phyloP scores from a whole-genome alignment of 352 stramenopile genomes.

The Globisporangium echinulatum region DNA sequence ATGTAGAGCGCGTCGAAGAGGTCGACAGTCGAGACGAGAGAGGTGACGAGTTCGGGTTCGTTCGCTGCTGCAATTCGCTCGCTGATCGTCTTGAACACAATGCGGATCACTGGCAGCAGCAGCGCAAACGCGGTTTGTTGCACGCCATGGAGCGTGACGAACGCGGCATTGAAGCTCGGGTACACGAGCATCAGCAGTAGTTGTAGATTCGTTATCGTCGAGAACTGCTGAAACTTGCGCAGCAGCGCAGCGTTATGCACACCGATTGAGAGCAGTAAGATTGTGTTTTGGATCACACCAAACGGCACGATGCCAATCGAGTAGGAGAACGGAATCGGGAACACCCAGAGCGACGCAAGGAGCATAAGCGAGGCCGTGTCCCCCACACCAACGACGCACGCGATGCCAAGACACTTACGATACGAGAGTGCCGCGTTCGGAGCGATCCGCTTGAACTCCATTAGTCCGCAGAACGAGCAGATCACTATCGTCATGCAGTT shows the following conservation, averaged over 20 bases:
- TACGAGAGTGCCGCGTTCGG: too few relatives aligned
- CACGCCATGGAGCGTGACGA: slow-evolving; percentile 3
- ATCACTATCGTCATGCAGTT: too few relatives aligned
- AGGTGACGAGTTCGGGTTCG: background rate
- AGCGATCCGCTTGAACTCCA: too few relatives aligned
- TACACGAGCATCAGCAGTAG: background rate
- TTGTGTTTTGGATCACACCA: background rate
- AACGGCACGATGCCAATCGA: background rate
- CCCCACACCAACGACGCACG: too few relatives aligned
- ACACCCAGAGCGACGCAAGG: background rate
- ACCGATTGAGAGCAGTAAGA: background rate
- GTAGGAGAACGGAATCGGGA: slow-evolving; percentile 6
- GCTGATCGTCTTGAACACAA: background rate
- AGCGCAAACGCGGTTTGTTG: slow-evolving; percentile 5
- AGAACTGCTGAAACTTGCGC: background rate
- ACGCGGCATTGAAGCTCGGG: slow-evolving; percentile 7
- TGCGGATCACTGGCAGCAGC: slow-evolving; percentile 5
- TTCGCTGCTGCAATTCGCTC: background rate
- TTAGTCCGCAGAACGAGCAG: too few relatives aligned
- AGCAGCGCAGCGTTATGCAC: background rate
- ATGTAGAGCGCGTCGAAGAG: slow-evolving; percentile 13
- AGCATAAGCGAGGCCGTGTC: background rate
- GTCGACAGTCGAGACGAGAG: background rate
- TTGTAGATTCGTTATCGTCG: too few relatives aligned
- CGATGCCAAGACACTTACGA: too few relatives aligned